Evolutionary conservation across 805 yeast species (phyloP), one percentile per base, ranked within the genome.

Genomic region (Ogataea populi-albae): DNA sequence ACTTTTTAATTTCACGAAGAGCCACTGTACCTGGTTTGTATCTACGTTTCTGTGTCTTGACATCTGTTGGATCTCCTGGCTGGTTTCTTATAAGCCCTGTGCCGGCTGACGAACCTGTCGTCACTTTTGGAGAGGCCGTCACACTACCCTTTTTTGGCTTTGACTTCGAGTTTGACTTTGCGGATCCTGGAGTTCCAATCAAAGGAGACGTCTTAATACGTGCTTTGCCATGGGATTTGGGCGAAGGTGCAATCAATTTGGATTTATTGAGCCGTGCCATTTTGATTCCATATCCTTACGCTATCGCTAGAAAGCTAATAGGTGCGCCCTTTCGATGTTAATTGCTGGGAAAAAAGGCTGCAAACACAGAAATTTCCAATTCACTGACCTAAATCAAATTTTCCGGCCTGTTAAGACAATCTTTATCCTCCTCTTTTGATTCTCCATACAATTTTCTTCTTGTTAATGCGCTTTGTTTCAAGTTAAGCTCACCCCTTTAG

Each of bases 11-110:
- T 49, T 84, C 89, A 47, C 78, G 62, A 20, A 82, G 57, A 1
- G 91, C 91, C 16, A 65, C 60, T 0, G 80, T 76, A 11, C 88
- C 87, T 1, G 86, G 85, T 34, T 67, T 71, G 46, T 72, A 77
- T 46, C 72, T 62, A 38, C 67, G 65, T 17, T 30, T 53, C 50
- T 9, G 54, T 39, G 53, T 44, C 32, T 51, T 47, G 27, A 55
- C 31, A 35, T 45, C 38, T 54, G 69, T 49, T 16, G 79, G 77
- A 46, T 75, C 80, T 0, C 81, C 81, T 1, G 81, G 81, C 38
- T 65, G 66, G 37, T 74, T 75, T 50, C 71, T 61, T 47, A 59
- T 50, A 17, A 69, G 52, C 8, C 75, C 78, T 14, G 65, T 47
- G 14, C 40, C 30, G n/a, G 40, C 4, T 9, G 21, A 17, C 19